Conservation (phyloP, 441 rosid genomes). For the Brassica hybrid region DNA sequence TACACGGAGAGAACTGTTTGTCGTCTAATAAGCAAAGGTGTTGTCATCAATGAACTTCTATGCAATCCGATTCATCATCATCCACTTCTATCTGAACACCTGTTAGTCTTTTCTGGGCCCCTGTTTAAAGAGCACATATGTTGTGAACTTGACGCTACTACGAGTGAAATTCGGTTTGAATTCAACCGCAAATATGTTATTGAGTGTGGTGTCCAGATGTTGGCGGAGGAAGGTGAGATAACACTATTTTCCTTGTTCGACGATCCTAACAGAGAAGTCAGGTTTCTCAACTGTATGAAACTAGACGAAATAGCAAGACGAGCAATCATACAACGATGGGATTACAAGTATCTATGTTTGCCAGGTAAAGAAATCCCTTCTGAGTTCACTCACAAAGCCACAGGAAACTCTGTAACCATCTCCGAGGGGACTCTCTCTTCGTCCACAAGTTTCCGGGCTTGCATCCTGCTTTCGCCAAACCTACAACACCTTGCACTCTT, state of each 20-base stretch:
- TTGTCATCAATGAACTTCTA: background rate
- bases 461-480: background rate
- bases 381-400: conserved; percentile 15
- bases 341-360: background rate
- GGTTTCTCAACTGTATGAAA: background rate
- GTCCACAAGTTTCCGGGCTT: conserved; percentile 9
- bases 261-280: background rate
- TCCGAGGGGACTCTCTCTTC: background rate
- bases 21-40: background rate
- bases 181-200: background rate
- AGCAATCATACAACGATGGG: background rate
- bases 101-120: background rate
- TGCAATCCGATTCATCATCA: too few species aligned
- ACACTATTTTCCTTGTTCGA: background rate
- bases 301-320: conserved; percentile 1
- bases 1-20: too few species aligned
- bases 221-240: background rate
- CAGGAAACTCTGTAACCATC: background rate
- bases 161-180: background rate
- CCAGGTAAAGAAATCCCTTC: background rate
- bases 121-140: background rate
- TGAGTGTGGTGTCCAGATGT: background rate
- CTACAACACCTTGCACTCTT: background rate
- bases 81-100: background rate
- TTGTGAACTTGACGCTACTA: background rate